A percentile compares a stretch with the other conserved stretches of the same genome.
These are phyloP conservation scores for Naematelia encephala DNA, from an alignment of 768 basidiomycete species.

Conservation along the genomic window DNA sequence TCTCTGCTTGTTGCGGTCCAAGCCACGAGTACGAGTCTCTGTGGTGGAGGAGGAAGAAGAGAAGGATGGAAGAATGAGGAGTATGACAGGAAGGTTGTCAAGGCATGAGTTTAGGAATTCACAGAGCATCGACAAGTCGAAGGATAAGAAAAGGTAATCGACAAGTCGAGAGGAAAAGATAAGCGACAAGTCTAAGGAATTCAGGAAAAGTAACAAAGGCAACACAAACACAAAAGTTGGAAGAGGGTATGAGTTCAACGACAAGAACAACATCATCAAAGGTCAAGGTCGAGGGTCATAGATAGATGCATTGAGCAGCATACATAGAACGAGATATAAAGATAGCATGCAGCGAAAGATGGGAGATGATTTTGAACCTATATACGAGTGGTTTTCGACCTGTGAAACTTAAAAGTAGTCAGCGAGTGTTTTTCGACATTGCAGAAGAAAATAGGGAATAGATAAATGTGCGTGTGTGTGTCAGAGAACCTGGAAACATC, in stretches of 20 bases:
- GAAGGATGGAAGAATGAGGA: not conserved
- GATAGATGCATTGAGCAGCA: no score
- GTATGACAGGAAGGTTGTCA: not conserved
- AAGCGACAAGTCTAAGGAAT: no score
- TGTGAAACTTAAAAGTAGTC: not conserved
- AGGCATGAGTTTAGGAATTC: not conserved
- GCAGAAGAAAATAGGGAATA: not conserved
- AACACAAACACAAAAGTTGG: no score
- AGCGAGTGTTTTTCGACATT: not conserved
- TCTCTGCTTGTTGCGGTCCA: not conserved
- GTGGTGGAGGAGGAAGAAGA: not conserved
- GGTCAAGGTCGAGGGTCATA: no score
- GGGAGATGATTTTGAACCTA: no score
- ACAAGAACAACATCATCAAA: no score
- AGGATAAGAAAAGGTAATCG: not conserved
- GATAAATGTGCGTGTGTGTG: not conserved
- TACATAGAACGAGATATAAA: no score
- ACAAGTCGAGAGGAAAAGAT: not conserved
- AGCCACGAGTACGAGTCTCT: not conserved
- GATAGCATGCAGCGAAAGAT: no score
- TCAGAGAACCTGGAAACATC: constrained; percentile 39
- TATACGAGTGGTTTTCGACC: not conserved
- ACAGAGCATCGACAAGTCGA: not conserved
- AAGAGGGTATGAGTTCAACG: no score
- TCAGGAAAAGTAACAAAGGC: no score